A percentile compares a stretch with the other conserved stretches of the same genome.
These are phyloP conservation scores for Aspergillus vadensis DNA, from an alignment of 2,329 filamentous ascomycete species.

Conservation along the genomic window DNA sequence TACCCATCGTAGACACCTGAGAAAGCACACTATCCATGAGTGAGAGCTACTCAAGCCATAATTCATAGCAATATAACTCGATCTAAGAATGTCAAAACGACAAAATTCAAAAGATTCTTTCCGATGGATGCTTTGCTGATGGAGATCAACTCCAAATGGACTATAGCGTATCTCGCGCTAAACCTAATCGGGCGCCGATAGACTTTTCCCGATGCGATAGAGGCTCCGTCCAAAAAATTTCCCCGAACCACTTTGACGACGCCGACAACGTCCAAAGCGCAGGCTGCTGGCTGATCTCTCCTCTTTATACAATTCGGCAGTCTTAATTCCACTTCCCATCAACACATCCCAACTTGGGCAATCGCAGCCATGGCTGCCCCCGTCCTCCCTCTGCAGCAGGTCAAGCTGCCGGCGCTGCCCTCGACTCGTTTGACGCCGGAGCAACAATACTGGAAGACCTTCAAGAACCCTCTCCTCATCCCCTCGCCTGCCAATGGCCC, in stretches of 20 bases:
- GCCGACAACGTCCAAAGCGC: constrained; percentile 1
- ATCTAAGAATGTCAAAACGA: too few species aligned
- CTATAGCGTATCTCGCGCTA: not conserved
- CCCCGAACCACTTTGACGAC: not conserved
- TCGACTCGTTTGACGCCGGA: constrained; percentile 78
- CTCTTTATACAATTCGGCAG: not conserved
- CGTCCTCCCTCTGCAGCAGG: constrained; percentile 74
- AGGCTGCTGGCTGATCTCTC: not conserved
- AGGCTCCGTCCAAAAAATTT: constrained; percentile 2
- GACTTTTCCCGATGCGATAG: constrained; percentile 7
- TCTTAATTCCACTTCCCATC: not conserved
- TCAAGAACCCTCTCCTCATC: constrained; percentile 86
- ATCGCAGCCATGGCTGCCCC: constrained; percentile 72
- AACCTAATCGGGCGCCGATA: not conserved
- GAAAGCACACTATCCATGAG: too few species aligned
- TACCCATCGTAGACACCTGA: too few species aligned
- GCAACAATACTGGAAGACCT: constrained; percentile 94
- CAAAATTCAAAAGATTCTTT: too few species aligned
- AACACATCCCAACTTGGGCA: not conserved
- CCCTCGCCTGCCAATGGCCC: constrained; percentile 88
- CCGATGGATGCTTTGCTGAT: too few species aligned
- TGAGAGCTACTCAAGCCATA: too few species aligned
- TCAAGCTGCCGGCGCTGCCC: constrained; percentile 82
- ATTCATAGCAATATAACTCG: too few species aligned
- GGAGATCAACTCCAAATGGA: too few species aligned